Conservation (phyloP, 2,329 filamentous ascomycete genomes). For the Diaporthe sp. region DNA sequence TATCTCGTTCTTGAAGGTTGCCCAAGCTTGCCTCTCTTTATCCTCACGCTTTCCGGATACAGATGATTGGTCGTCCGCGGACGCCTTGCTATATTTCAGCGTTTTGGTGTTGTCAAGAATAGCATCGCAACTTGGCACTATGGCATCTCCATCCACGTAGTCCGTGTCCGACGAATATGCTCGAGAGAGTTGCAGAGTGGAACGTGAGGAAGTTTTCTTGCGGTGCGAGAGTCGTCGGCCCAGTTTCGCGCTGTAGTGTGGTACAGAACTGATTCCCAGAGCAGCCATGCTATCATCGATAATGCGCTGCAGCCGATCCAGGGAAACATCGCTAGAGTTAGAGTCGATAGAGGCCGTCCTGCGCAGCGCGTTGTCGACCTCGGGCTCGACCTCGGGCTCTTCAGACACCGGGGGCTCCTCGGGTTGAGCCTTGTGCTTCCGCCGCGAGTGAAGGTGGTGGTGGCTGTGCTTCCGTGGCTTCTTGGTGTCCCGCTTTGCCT, state of each 20-base stretch:
- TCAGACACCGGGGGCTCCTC: constrained; percentile 44
- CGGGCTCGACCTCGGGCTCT: constrained; percentile 20
- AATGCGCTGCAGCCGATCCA: constrained; percentile 87
- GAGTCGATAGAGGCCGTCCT: constrained; percentile 72
- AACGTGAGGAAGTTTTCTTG: constrained; percentile 56
- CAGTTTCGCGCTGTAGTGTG: constrained; percentile 58
- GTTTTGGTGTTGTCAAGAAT: constrained; percentile 92
- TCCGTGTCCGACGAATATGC: constrained; percentile 86
- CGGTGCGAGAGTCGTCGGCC: constrained; percentile 57
- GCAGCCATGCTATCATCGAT: constrained; percentile 75
- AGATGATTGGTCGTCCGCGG: constrained; percentile 57
- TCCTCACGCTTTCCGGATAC: constrained; percentile 62
- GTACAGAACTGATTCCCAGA: constrained; percentile 62
- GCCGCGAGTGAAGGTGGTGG: constrained; percentile 48
- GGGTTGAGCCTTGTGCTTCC: constrained; percentile 56
- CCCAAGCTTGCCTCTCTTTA: constrained; percentile 84
- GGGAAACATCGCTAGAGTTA: constrained; percentile 77
- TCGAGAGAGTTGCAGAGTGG: constrained; percentile 57
- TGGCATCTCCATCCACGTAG: constrained; percentile 81
- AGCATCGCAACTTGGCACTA: constrained; percentile 89
- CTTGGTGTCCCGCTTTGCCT: constrained; percentile 72
- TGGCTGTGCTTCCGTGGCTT: constrained; percentile 62
- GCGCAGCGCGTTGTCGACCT: constrained; percentile 42
- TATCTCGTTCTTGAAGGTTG: constrained; percentile 92
- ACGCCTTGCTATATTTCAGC: constrained; percentile 73